Evolutionary conservation across 2,329 filamentous ascomycete species (phyloP), one percentile per base, ranked within the genome.

Genomic region (Calonectria hawksworthii): DNA sequence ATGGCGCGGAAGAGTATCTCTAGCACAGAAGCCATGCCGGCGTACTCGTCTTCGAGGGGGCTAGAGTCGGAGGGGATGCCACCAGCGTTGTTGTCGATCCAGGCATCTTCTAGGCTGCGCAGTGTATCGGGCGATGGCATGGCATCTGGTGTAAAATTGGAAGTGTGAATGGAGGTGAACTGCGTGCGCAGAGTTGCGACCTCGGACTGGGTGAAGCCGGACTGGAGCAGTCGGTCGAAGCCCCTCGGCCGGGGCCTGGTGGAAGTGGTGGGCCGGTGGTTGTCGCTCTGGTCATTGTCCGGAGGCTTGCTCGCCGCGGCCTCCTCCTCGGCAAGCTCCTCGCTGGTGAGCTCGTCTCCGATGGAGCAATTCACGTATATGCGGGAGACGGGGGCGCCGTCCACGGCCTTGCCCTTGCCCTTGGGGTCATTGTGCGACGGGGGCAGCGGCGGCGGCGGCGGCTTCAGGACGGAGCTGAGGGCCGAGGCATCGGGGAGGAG

Each of bases 341-440:
- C 82, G 16, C 90, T 83, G 0, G 93, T 91, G 16, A 99, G 90
- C 32, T 91, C 88, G 83, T 95, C 93, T 70, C 96, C 96, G 73
- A 99, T 94, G 77, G 95, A 96, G 89, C 96, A 99, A 87, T 98
- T 98, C 75, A 99, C 93, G 84, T 98, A 98, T 81, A 98, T 91
- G 56, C 94, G 90, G 68, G 92, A 89, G 1, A 85, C 77, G 38
- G 86, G 83, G 18, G 84, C 84, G 54, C 89, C 88, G 38, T 89
- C 89, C 7, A 93, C 84, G 0, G 90, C 90, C 74, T 97, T 98
- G 61, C 94, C 95, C 81, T 85, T 85, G 41, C 78, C 79, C 56
- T 84, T 82, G 26, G 80, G 76, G 75, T 82, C 80, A 75, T 83
- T 56, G 9, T 72, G 65, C 36, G 78, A 77, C 76, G 89, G 88